Evolutionary conservation across 108 stramenopile species (phyloP), one percentile per base, ranked within the genome.

Genomic region (Nitzschia sp.): DNA sequence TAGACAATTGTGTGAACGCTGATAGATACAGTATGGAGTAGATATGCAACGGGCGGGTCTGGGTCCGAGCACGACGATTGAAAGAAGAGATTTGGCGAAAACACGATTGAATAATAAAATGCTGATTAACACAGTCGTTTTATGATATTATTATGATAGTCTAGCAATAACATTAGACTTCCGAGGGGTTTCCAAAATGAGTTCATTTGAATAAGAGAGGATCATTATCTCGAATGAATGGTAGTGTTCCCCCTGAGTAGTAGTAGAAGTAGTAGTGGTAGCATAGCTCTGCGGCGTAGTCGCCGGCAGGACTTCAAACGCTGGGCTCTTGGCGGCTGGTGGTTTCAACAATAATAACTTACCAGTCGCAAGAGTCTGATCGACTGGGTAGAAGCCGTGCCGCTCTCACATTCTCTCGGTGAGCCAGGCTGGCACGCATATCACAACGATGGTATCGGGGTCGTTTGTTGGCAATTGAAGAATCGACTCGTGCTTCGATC

Each of bases 321-420:
- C 38, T 9, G 9, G 6, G 6, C 13, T 41, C 13, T 13, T 9
- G 9, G 38, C 13, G 6, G 38, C 9, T 41, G 38, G 38, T 41
- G 38, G 38, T 41, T 41, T 41, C 9, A 41, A 41, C 13, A 41
- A 41, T 13, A 6, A n/a, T 16, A 19, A 11, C 19, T 21, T 22
- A 50, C 48, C 48, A 50, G 19, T 50, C 48, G 48, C 48, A 50
- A 21, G 48, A 50, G 21, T 50, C 48, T 50, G 48, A 50, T 21
- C 48, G 8, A 19, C 48, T 50, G 4, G 48, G 48, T n/a, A 9
- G 38, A 41, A 41, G 38, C 38, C 38, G 6, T 41, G 38, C 9
- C 38, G 38, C 6, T 41, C 38, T 41, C 38, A 9, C 38, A 13
- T 41, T 13, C 13, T 41, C n/a, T n/a, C n/a, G n/a, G n/a, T n/a